Conservation (phyloP, 129 eudicot species). For the Daucus carota region DNA sequence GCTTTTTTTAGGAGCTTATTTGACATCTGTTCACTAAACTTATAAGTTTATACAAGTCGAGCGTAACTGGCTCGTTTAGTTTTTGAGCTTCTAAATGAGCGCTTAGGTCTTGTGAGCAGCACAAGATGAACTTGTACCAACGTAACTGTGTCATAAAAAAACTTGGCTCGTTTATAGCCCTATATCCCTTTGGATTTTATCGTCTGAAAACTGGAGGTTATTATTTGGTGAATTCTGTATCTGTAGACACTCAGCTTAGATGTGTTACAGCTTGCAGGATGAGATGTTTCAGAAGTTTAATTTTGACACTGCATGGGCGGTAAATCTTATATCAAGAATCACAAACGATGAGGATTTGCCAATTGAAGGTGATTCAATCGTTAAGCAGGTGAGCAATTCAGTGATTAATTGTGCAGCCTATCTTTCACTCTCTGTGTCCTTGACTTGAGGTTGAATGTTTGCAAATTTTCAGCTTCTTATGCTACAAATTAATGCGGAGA, state of each 20-base stretch:
- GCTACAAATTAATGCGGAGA: conserved; percentile 89
- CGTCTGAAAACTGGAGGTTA: background rate
- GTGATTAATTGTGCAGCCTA: background rate
- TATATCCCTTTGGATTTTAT: no score
- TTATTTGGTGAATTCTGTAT: background rate
- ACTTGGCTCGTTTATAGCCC: background rate
- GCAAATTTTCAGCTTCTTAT: conserved; percentile 54
- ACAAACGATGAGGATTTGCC: conserved; percentile 79
- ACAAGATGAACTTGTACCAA: no score
- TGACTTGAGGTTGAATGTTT: conserved; percentile 1
- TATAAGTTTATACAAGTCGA: background rate
- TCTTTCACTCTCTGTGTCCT: conserved; percentile 2
- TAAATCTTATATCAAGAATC: conserved; percentile 70
- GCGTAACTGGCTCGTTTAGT: background rate
- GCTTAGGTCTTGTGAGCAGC: background rate
- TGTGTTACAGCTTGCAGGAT: conserved; percentile 85
- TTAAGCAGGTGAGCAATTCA: conserved; percentile 55
- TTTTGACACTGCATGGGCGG: conserved; percentile 97
- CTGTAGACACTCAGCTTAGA: background rate
- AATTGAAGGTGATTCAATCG: conserved; percentile 69
- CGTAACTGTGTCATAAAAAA: no score
- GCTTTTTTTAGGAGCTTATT: background rate
- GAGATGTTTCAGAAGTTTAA: conserved; percentile 98
- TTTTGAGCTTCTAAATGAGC: background rate
- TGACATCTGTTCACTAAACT: background rate